Conservation (phyloP, 257 asterid species). For the Galeopsis tetrahit region DNA sequence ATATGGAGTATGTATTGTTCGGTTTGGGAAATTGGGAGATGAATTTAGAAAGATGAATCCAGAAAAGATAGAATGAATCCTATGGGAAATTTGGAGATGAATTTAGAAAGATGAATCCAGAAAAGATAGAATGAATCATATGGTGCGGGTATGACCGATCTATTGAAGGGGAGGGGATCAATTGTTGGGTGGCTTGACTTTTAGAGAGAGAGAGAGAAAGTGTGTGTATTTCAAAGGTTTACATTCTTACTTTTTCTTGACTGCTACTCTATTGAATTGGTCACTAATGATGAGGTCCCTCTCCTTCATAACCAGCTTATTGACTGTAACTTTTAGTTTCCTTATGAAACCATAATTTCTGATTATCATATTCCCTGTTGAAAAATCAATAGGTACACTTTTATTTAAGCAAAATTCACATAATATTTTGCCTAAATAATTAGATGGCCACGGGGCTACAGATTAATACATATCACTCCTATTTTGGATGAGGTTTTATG, state of each 20-base stretch:
- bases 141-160: neutral
- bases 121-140: neutral
- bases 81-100: no score
- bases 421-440: no score
- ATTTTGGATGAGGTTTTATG: no score
- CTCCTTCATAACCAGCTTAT: conserved; percentile 7
- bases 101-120: no score
- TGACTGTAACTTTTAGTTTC: conserved; percentile 4
- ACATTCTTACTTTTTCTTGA: neutral
- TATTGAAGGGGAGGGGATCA: neutral
- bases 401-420: no score
- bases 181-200: conserved; percentile 31
- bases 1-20: no score
- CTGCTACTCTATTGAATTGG: conserved; percentile 31
- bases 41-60: no score
- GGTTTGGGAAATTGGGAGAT: no score
- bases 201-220: neutral
- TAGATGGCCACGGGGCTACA: no score
- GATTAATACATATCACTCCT: no score
- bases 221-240: conserved; percentile 2
- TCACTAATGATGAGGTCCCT: conserved; percentile 2
- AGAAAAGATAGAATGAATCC: no score
- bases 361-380: conserved; percentile 19
- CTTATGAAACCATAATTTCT: conserved; percentile 5
- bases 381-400: neutral